Percentiles rank a stretch among this genome's conserved stretches.
These are phyloP conservation scores for Ophiorrhiza pumila DNA, from an alignment of 257 asterid species.

Conservation along the genomic window DNA sequence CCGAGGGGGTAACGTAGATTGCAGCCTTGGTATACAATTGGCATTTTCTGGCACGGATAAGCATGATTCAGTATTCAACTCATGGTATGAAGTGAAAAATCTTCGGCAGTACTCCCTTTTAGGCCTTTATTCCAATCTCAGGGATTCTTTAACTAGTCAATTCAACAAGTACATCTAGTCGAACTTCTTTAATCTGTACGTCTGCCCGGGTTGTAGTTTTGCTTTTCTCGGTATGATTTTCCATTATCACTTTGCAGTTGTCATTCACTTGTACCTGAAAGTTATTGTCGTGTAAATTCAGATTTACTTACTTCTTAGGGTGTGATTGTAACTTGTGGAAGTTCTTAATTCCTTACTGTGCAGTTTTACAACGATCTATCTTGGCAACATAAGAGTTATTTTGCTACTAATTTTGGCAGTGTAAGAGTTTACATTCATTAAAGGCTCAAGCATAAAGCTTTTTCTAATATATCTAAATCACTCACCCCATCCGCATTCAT, in stretches of 20 bases:
- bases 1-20: slow-evolving; percentile 80
- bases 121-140: slow-evolving; percentile 71
- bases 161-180: slow-evolving; percentile 58
- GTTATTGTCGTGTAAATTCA: slow-evolving; percentile 6
- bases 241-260: not conserved
- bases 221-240: not conserved
- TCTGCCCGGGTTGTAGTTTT: slow-evolving; percentile 22
- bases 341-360: not conserved
- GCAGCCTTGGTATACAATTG: slow-evolving; percentile 89
- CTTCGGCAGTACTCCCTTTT: slow-evolving; percentile 94
- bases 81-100: slow-evolving; percentile 92
- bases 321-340: not conserved
- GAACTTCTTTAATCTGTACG: slow-evolving; percentile 11
- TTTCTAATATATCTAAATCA: not conserved
- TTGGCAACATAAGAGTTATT: not conserved
- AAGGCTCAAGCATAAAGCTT: not conserved
- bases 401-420: too few relatives aligned
- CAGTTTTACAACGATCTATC: not conserved
- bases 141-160: slow-evolving; percentile 72
- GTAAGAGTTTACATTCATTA: not conserved
- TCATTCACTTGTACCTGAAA: not conserved
- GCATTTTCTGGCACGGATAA: slow-evolving; percentile 93
- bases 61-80: slow-evolving; percentile 76
- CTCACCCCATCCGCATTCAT: not conserved
- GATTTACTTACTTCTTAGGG: not conserved